These are phyloP conservation scores for Botrytis elliptica DNA, from an alignment of 2,329 filamentous ascomycete species.

Conservation along the genomic window DNA sequence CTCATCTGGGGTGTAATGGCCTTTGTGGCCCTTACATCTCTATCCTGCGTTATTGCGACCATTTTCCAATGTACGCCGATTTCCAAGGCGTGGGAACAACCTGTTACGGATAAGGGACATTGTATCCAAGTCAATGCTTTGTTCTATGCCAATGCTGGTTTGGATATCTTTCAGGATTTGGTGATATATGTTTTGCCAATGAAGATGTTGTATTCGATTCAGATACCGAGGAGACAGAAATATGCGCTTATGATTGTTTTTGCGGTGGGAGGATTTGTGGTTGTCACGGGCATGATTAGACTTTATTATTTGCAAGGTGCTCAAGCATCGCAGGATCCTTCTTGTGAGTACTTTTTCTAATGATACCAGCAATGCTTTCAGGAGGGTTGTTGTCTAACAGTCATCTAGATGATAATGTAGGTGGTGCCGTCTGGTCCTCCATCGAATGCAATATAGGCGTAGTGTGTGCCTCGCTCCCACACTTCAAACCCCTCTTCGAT, in stretches of 20 bases:
- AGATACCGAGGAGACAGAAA: constrained; percentile 14
- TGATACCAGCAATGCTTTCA: neutral
- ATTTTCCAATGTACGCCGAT: constrained; percentile 19
- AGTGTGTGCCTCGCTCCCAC: constrained; percentile 17
- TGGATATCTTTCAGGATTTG: constrained; percentile 14
- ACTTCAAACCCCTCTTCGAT: constrained; percentile 19
- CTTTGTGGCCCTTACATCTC: constrained; percentile 8
- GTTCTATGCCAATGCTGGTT: constrained; percentile 16
- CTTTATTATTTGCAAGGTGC: constrained; percentile 18
- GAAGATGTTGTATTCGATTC: constrained; percentile 16
- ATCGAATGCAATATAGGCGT: constrained; percentile 19
- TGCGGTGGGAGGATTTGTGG: constrained; percentile 15
- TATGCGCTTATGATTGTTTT: constrained; percentile 15
- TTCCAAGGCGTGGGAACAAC: neutral
- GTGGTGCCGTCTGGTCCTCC: constrained; percentile 10
- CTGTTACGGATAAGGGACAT: neutral
- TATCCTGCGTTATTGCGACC: neutral
- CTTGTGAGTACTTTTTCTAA: constrained; percentile 5
- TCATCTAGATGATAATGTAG: constrained; percentile 6
- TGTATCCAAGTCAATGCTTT: constrained; percentile 6
- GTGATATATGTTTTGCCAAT: constrained; percentile 13
- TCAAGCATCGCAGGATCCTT: constrained; percentile 10
- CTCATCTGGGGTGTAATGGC: constrained; percentile 1
- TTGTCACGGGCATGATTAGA: constrained; percentile 5
- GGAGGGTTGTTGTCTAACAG: neutral